Evolutionary conservation across 371 early-diverging fungal species (phyloP).

Genomic region (Saksenaea vasiformis): DNA sequence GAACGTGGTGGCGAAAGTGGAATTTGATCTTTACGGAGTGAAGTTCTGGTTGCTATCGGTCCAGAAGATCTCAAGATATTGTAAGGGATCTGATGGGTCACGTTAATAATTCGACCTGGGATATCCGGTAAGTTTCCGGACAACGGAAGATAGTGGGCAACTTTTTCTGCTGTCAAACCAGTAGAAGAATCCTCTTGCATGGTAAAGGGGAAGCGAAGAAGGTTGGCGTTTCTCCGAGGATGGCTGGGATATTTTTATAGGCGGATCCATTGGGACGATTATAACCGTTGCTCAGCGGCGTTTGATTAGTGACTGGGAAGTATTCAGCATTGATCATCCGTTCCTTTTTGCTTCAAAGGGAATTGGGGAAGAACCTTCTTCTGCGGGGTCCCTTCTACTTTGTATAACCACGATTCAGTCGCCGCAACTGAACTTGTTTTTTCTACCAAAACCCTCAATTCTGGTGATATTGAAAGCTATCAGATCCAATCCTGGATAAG

Average conservation of each 20-base stretch:
- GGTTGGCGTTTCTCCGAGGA: neutral
- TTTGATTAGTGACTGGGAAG: constrained; percentile 4
- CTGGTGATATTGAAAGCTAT: neutral
- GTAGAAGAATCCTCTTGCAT: neutral
- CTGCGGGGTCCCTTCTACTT: neutral
- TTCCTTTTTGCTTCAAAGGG: neutral
- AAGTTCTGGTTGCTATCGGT: neutral
- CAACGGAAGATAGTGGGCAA: constrained; percentile 44
- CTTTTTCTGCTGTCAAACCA: constrained; percentile 47
- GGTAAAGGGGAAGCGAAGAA: neutral
- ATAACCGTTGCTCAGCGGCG: neutral
- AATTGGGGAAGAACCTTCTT: neutral
- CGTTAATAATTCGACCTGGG: constrained; percentile 58
- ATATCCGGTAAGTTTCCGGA: constrained; percentile 29
- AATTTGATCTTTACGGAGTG: constrained; percentile 8
- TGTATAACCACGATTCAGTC: neutral
- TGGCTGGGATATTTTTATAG: neutral
- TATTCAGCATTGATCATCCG: constrained; percentile 1
- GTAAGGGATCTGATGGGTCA: constrained; percentile 67
- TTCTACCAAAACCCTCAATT: neutral
- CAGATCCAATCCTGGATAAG: neutral
- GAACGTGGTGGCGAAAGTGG: constrained; percentile 12
- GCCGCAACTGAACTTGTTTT: neutral
- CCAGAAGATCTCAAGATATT: constrained; percentile 41
- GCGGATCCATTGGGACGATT: neutral